Conservation (phyloP, 805 yeast species). For the Suhomyces emberorum region DNA sequence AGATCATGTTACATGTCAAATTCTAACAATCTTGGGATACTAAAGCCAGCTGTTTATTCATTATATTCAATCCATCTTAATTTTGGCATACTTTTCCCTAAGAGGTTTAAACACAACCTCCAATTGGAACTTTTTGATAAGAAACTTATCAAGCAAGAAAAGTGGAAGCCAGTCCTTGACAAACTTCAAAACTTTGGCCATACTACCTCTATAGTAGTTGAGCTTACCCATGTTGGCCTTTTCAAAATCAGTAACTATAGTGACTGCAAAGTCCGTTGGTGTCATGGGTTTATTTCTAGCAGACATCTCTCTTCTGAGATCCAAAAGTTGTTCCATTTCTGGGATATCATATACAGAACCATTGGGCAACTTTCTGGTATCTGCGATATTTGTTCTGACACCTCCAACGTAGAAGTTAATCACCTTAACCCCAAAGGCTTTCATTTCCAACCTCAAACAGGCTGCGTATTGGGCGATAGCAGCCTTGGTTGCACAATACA, state of each 20-base stretch:
- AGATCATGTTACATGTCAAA: too few relatives aligned
- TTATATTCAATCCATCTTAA: conserved; percentile 5
- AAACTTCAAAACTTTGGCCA: conserved; percentile 32
- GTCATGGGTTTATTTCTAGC: conserved; percentile 55
- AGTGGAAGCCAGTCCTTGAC: conserved; percentile 39
- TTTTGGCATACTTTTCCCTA: conserved; percentile 18
- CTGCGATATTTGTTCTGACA: conserved; percentile 68
- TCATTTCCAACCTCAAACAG: conserved; percentile 60
- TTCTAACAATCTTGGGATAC: too few relatives aligned
- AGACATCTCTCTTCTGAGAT: conserved; percentile 56
- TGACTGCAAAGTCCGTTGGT: conserved; percentile 54
- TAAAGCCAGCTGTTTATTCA: too few relatives aligned
- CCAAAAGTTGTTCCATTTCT: conserved; percentile 49
- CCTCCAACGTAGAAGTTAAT: conserved; percentile 74
- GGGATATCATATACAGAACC: conserved; percentile 50
- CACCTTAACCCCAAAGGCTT: conserved; percentile 69
- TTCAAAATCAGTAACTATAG: conserved; percentile 51
- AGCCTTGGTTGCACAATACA: conserved; percentile 68
- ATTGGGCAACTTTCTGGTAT: conserved; percentile 56
- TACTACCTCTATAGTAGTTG: conserved; percentile 55
- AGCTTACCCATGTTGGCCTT: conserved; percentile 36
- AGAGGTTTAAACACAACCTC: conserved; percentile 22
- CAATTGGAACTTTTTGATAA: conserved; percentile 36
- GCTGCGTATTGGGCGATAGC: conserved; percentile 73
- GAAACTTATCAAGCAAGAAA: conserved; percentile 39